A percentile compares a stretch with the other conserved stretches of the same genome.
Conservation (phyloP, 495 filamentous ascomycete genomes). For the Neurospora discreta region DNA sequence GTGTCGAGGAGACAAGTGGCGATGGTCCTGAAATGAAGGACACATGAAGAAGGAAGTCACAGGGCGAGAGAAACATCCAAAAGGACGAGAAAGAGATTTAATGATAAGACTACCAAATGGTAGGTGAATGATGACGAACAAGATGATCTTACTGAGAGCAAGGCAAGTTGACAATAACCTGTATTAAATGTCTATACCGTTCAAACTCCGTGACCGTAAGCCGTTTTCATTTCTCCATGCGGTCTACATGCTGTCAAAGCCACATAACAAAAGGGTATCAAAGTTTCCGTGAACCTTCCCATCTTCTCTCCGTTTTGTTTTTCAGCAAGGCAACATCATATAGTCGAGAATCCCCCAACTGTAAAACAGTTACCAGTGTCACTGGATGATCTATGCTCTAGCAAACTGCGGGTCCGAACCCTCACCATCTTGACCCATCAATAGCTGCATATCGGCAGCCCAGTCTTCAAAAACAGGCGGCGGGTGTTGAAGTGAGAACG, state of each 20-base stretch:
- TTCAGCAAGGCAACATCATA: background rate
- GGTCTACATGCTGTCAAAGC: background rate
- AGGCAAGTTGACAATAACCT: no score
- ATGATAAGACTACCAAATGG: background rate
- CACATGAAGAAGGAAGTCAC: background rate
- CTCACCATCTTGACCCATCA: background rate
- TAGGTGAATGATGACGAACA: background rate
- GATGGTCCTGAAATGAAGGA: background rate
- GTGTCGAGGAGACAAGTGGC: background rate
- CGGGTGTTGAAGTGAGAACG: background rate
- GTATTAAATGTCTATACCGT: background rate
- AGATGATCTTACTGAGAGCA: background rate
- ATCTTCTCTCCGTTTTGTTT: background rate
- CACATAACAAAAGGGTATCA: background rate
- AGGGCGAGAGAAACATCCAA: background rate
- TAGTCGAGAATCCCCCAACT: background rate
- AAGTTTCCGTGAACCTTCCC: background rate
- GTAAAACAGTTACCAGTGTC: background rate
- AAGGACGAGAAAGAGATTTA: background rate
- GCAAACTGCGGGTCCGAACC: background rate
- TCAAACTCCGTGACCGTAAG: background rate
- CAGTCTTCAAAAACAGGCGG: background rate
- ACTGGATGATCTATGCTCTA: background rate
- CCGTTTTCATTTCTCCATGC: background rate
- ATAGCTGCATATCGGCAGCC: background rate